Conservation (phyloP, 1,284 basidiomycete species). For the Rhodotorula sp. region DNA sequence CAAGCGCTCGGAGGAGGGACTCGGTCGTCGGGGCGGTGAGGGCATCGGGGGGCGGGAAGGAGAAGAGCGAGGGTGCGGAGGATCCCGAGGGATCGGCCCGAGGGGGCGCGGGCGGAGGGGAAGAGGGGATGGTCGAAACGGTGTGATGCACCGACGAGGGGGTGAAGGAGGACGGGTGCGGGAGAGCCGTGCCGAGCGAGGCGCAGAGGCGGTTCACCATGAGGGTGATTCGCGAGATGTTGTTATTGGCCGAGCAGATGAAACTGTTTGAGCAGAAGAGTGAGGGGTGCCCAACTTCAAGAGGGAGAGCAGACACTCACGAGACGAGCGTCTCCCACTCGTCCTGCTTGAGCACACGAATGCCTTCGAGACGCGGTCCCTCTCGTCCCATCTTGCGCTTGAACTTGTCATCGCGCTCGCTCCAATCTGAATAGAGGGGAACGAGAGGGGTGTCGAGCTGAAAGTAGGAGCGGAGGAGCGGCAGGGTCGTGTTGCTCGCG, state of each 20-base stretch:
- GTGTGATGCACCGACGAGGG: constrained; percentile 7
- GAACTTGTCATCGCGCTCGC: constrained; percentile 71
- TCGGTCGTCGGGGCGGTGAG: constrained; percentile 67
- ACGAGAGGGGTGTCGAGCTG: constrained; percentile 76
- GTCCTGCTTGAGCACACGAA: constrained; percentile 81
- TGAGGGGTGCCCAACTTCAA: not conserved
- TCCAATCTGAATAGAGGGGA: constrained; percentile 78
- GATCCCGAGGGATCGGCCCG: not conserved
- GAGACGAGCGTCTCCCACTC: constrained; percentile 93
- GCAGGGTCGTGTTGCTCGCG: constrained; percentile 64
- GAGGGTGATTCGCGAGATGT: constrained; percentile 85
- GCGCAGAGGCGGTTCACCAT: constrained; percentile 66
- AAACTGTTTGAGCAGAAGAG: constrained; percentile 61
- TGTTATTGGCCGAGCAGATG: constrained; percentile 98
- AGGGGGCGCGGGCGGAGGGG: constrained; percentile 46
- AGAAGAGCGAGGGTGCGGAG: constrained; percentile 60
- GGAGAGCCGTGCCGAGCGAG: constrained; percentile 40
- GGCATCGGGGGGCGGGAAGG: constrained; percentile 77
- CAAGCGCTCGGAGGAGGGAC: constrained; percentile 71
- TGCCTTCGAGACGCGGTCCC: constrained; percentile 58
- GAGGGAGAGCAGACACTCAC: constrained; percentile 58
- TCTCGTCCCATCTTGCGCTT: constrained; percentile 62
- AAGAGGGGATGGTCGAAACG: constrained; percentile 47
- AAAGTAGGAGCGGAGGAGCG: constrained; percentile 85
- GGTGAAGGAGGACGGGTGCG: constrained; percentile 39